phyloP scores from a whole-genome alignment of 2,329 filamentous ascomycete genomes.

The Xylariaceae sp. region DNA sequence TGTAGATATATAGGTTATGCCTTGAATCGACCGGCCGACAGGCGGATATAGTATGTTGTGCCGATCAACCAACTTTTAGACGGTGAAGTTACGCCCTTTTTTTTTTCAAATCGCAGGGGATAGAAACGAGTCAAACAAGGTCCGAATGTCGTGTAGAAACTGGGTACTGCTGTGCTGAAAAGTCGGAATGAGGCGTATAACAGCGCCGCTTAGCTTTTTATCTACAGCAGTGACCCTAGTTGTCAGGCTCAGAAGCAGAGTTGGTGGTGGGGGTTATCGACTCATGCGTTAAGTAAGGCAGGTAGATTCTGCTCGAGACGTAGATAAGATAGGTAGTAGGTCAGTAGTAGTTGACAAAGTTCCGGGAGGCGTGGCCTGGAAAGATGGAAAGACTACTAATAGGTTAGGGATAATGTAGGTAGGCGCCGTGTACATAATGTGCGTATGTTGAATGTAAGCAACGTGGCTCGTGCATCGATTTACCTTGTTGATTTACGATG shows the following conservation, averaged over 20 bases:
- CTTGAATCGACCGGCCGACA: neutral
- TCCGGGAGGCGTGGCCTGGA: neutral
- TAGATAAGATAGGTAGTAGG: neutral
- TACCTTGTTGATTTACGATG: slow-evolving; percentile 4
- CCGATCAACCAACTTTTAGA: neutral
- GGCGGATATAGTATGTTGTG: neutral
- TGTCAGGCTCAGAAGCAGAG: neutral
- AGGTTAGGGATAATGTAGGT: neutral
- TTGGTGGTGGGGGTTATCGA: neutral
- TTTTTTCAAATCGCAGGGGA: neutral
- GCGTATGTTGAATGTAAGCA: neutral
- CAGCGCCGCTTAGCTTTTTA: neutral
- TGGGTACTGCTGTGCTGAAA: neutral
- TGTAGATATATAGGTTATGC: neutral
- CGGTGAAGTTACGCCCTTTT: neutral
- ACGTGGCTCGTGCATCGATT: slow-evolving; percentile 5
- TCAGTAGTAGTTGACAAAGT: too few relatives aligned
- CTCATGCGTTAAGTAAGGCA: neutral
- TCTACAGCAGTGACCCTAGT: neutral
- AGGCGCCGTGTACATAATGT: neutral
- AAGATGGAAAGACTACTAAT: neutral
- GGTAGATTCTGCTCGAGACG: too few relatives aligned
- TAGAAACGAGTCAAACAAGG: neutral
- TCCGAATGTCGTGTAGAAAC: neutral
- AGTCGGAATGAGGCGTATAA: neutral